A percentile compares a stretch with the other conserved stretches of the same genome.
Evolutionary conservation across 441 rosid genomes (phyloP).

Genomic region (Biscutella auriculata): DNA sequence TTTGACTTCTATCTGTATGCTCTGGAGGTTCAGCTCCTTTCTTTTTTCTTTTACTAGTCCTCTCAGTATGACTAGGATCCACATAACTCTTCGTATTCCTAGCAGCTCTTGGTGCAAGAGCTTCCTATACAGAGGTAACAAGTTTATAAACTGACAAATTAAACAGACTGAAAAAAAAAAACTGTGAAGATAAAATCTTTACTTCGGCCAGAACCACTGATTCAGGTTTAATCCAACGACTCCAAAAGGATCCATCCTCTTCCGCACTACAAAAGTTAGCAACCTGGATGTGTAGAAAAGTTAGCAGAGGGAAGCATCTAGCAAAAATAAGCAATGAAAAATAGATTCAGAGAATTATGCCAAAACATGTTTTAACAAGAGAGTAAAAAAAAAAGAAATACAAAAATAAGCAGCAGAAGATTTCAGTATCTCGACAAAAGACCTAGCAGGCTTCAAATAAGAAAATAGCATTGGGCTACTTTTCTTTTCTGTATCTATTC

Average conservation of each 20-base stretch:
- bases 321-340: not conserved
- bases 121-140: slow-evolving; percentile 44
- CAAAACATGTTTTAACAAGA: slow-evolving; percentile 1
- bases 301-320: slow-evolving; percentile 1
- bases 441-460: not conserved
- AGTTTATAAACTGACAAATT: slow-evolving; percentile 9
- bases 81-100: slow-evolving; percentile 85
- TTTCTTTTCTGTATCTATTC: not conserved
- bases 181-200: slow-evolving; percentile 17
- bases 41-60: slow-evolving; percentile 78
- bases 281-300: slow-evolving; percentile 41
- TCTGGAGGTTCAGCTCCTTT: slow-evolving; percentile 62
- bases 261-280: slow-evolving; percentile 84
- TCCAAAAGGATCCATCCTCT: slow-evolving; percentile 98
- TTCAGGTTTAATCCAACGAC: slow-evolving; percentile 99
- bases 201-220: slow-evolving; percentile 82
- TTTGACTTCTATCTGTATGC: slow-evolving; percentile 53
- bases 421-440: not conserved
- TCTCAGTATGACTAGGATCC: slow-evolving; percentile 55
- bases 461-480: not conserved
- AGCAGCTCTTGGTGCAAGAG: slow-evolving; percentile 93
- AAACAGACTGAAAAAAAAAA: slow-evolving; percentile 1
- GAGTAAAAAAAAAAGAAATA: not conserved
- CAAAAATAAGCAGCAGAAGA: not conserved
- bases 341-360: not conserved